Conservation (phyloP, 148 eudicot species). For the Vaccinium darrowii region DNA sequence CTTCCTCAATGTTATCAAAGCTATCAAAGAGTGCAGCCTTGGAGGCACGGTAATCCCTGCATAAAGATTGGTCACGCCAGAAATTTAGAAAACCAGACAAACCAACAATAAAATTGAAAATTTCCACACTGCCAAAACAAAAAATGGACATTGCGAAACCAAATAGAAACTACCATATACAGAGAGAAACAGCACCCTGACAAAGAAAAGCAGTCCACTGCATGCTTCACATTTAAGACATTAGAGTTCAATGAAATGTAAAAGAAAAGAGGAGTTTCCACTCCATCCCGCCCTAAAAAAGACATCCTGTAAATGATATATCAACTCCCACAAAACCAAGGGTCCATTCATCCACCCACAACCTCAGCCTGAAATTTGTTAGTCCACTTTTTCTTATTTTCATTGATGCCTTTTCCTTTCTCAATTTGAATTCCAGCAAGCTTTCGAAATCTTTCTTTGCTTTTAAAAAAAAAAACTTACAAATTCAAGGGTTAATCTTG, state of each 20-base stretch:
- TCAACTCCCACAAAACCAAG: neutral
- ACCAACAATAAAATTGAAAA: neutral
- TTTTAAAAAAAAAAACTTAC: too few relatives aligned
- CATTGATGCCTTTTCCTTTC: too few relatives aligned
- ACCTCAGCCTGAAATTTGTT: neutral
- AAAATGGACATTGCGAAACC: neutral
- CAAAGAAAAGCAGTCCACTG: neutral
- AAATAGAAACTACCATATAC: neutral
- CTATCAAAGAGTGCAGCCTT: constrained; percentile 59
- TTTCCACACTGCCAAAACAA: neutral
- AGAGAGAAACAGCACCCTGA: neutral
- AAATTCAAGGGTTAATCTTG: too few relatives aligned
- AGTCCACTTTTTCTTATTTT: too few relatives aligned
- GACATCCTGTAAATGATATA: neutral
- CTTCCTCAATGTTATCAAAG: constrained; percentile 69
- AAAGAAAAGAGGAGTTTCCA: neutral
- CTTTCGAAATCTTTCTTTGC: too few relatives aligned
- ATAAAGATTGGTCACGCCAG: constrained; percentile 4
- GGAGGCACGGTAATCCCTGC: constrained; percentile 69
- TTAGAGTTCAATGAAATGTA: neutral
- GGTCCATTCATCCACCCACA: neutral
- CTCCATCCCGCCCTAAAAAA: neutral
- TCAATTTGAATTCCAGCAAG: too few relatives aligned
- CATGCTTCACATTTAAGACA: neutral
- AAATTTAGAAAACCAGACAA: neutral